A percentile compares a stretch with the other conserved stretches of the same genome.
These are phyloP conservation scores for Ceratocystis harringtonii DNA, from an alignment of 2,329 filamentous ascomycete species.

Conservation along the genomic window DNA sequence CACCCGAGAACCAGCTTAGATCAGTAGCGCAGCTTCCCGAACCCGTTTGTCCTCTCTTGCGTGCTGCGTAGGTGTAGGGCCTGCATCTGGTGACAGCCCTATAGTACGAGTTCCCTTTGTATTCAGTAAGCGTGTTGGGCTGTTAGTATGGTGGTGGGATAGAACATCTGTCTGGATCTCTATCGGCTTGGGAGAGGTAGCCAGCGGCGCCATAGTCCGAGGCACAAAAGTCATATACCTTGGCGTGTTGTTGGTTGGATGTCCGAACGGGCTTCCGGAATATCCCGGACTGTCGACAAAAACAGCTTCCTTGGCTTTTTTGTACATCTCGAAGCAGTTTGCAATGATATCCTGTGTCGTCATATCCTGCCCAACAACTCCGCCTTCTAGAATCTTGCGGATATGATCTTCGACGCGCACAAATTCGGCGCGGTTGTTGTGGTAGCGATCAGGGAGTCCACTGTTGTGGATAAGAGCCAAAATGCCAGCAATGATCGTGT, in stretches of 20 bases:
- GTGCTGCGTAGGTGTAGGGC: background rate
- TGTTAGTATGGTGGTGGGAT: background rate
- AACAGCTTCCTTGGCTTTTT: conserved; percentile 33
- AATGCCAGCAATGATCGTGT: conserved; percentile 36
- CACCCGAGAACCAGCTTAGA: background rate
- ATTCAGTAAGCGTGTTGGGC: background rate
- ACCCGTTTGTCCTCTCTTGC: background rate
- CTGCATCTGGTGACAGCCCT: background rate
- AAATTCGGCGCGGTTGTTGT: conserved; percentile 36
- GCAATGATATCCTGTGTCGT: conserved; percentile 33
- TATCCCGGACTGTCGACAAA: conserved; percentile 31
- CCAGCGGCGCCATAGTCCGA: background rate
- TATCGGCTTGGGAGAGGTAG: background rate
- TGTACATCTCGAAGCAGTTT: conserved; percentile 33
- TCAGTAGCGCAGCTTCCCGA: background rate
- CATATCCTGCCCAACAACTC: conserved; percentile 30
- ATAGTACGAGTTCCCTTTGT: background rate
- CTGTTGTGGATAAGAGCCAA: conserved; percentile 40
- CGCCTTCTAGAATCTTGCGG: conserved; percentile 34
- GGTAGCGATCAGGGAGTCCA: conserved; percentile 37
- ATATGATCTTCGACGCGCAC: conserved; percentile 35
- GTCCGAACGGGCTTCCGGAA: background rate
- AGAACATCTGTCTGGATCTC: background rate
- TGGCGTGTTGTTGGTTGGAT: background rate
- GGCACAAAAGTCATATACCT: background rate